A percentile compares a stretch with the other conserved stretches of the same genome.
These are phyloP conservation scores for Halenospora varia DNA, from an alignment of 495 filamentous ascomycete genomes.

Conservation along the genomic window DNA sequence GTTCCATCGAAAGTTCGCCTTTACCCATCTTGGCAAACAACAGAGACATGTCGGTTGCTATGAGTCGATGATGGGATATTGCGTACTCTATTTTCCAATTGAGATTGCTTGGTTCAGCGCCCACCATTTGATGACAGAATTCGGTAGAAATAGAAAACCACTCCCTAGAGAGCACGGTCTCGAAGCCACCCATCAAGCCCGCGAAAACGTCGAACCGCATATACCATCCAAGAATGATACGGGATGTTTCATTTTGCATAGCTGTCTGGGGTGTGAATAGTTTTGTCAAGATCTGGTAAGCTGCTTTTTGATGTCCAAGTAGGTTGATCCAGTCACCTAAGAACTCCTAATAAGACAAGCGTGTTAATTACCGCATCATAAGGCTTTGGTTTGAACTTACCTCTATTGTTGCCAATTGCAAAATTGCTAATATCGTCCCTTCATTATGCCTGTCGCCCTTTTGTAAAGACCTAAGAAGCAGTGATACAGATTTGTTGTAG, in stretches of 20 bases:
- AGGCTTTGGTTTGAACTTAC: slow-evolving; percentile 41
- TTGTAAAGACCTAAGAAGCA: slow-evolving; percentile 68
- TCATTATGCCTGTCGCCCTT: slow-evolving; percentile 64
- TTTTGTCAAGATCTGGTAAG: slow-evolving; percentile 72
- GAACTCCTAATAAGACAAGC: slow-evolving; percentile 74
- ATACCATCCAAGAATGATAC: slow-evolving; percentile 81
- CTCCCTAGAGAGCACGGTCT: slow-evolving; percentile 67
- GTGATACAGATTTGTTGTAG: slow-evolving; percentile 80
- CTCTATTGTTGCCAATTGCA: slow-evolving; percentile 92
- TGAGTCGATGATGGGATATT: slow-evolving; percentile 62
- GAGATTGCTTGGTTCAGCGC: slow-evolving; percentile 58
- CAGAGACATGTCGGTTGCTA: slow-evolving; percentile 75
- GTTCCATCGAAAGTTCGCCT: slow-evolving; percentile 54
- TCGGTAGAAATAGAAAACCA: slow-evolving; percentile 72
- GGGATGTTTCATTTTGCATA: slow-evolving; percentile 61
- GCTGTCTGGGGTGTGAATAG: slow-evolving; percentile 75
- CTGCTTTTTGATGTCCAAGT: slow-evolving; percentile 87
- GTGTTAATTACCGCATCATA: neutral
- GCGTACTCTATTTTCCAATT: slow-evolving; percentile 60
- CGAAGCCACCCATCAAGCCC: slow-evolving; percentile 74
- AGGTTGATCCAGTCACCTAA: slow-evolving; percentile 93
- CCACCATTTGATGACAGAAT: slow-evolving; percentile 55
- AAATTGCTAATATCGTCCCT: slow-evolving; percentile 80
- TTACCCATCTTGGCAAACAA: slow-evolving; percentile 70
- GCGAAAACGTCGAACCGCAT: slow-evolving; percentile 82